Base-by-base conservation (phyloP, 805 yeast genomes). In the Yamadazyma ubonensis region DNA sequence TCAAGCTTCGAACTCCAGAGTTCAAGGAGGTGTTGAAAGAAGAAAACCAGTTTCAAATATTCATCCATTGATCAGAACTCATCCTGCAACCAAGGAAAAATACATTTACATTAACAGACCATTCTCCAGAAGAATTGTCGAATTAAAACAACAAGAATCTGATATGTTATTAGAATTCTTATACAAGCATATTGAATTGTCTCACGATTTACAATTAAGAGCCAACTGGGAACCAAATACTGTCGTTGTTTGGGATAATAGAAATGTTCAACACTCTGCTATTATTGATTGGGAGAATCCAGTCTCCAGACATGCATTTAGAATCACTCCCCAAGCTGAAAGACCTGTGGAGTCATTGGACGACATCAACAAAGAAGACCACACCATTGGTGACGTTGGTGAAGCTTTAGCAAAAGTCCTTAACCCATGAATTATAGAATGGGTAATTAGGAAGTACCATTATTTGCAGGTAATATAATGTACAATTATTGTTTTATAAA, bases 321-420 rank as follows among this genome's bases (percentile, higher is more conserved):
- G 69, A 40, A 52, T 63, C 20, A 61, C 66, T 41, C 66, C 66
- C 5, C 66, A 62, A 48, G 68, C 66, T 2, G 69, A 62, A 42
- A 52, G 67, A 49, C 69, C 68, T 2, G 65, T 63, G n/a, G 63
- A 51, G 19, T 55, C 57, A 40, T 55, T 63, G 46, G 49, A 51
- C 30, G 55, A 58, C 41, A 55, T 61, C 51, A 63, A 60, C 51
- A 33, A 40, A 19, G 38, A 30, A 29, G 44, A 42, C 17, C 52
- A 50, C 33, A 59, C 57, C 35, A 54, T 59, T 16, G 67, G 68
- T 21, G 66, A 63, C 39, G 51, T 62, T 14, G 57, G 43, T 7
- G 57, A 46, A n/a, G 65, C 63, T 10, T 58, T 62, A 38, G 30
- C 37, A 21, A 36, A 28, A 11, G 44, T 34, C 11, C 31, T 41